Conservation (phyloP, 352 stramenopile species). For the Globisporangium paddicum region DNA sequence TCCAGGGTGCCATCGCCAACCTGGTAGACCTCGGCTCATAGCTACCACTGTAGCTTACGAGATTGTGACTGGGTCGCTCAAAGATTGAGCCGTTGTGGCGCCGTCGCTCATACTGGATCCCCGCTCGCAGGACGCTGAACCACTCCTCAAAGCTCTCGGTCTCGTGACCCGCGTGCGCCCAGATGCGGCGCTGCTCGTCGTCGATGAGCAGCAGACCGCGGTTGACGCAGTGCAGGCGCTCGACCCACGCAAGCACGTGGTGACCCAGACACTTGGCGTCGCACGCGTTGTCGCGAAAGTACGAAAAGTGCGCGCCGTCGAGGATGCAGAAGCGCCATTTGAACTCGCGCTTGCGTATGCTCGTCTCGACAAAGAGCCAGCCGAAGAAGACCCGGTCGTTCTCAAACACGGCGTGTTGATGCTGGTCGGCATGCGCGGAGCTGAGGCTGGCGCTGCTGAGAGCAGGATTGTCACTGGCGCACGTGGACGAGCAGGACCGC, state of each 20-base stretch:
- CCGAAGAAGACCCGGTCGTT: constrained; percentile 21
- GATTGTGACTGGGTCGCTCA: constrained; percentile 1
- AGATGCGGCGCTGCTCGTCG: constrained; percentile 21
- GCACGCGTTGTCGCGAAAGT: constrained; percentile 17
- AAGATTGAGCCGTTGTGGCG: constrained; percentile 20
- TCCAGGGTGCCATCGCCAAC: neutral
- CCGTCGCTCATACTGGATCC: constrained; percentile 10
- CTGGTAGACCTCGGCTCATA: neutral
- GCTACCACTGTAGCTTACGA: neutral
- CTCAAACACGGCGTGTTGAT: constrained; percentile 5
- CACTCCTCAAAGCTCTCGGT: constrained; percentile 31
- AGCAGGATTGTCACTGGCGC: neutral
- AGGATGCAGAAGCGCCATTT: constrained; percentile 38
- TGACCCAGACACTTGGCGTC: constrained; percentile 8
- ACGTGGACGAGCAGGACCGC: constrained; percentile 7
- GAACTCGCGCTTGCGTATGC: constrained; percentile 27
- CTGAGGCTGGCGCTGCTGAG: neutral
- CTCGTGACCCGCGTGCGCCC: constrained; percentile 31
- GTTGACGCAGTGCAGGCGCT: constrained; percentile 40
- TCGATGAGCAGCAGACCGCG: constrained; percentile 33
- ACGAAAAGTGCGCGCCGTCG: constrained; percentile 26
- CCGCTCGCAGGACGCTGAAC: constrained; percentile 20
- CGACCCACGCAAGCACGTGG: constrained; percentile 21
- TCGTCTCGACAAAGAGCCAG: constrained; percentile 30
- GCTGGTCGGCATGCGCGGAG: neutral